Evolutionary conservation across 495 filamentous ascomycete species (phyloP).

Genomic region (Choiromyces venosus): DNA sequence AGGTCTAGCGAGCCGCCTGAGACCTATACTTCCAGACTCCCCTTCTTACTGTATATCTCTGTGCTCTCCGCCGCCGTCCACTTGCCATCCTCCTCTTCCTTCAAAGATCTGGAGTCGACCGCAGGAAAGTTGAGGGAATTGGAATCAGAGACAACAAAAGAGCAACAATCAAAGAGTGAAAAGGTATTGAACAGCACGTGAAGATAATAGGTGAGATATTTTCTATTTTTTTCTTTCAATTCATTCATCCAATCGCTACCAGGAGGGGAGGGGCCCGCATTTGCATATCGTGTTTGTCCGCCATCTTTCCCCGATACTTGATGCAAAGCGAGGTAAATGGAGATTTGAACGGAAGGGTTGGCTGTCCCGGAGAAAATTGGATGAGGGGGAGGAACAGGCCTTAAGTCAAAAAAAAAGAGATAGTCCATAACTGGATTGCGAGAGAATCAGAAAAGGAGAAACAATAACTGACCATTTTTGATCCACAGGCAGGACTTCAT

Average conservation of each 20-base stretch:
- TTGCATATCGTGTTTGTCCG: background rate
- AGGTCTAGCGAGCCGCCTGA: constrained; percentile 17
- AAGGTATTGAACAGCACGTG: background rate
- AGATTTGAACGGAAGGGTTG: background rate
- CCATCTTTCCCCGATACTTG: background rate
- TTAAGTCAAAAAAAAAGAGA: background rate
- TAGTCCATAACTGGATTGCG: background rate
- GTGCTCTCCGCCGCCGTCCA: constrained; percentile 12
- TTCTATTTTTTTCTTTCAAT: background rate
- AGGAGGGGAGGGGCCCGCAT: background rate
- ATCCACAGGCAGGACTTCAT: background rate
- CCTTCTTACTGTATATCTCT: constrained; percentile 1
- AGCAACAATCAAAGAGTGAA: background rate
- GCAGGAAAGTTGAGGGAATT: constrained; percentile 9
- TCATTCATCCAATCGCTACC: background rate
- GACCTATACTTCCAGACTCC: constrained; percentile 14
- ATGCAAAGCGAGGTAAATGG: background rate
- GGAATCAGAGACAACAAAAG: background rate
- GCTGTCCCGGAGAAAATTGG: background rate
- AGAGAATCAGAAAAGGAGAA: background rate
- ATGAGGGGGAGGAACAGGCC: background rate
- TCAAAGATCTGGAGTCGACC: constrained; percentile 12
- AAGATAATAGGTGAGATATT: constrained; percentile 19
- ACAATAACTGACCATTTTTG: constrained; percentile 19
- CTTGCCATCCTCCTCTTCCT: constrained; percentile 10